These are phyloP conservation scores for Herpetomonas samuelpessoai DNA, from an alignment of 208 protist species.

Conservation along the genomic window DNA sequence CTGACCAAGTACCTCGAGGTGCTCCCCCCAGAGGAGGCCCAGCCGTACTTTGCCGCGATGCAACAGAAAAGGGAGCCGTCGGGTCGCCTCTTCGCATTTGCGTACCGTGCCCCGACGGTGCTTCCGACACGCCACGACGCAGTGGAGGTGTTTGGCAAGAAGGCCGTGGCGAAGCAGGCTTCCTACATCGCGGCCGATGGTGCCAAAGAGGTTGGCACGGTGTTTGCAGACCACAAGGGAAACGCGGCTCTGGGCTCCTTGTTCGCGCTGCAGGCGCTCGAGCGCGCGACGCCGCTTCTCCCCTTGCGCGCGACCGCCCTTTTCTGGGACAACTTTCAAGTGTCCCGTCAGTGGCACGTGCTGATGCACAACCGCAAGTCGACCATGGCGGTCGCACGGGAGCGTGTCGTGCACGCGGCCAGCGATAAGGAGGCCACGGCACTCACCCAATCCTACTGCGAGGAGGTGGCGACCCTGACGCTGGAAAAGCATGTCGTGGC, in stretches of 20 bases:
- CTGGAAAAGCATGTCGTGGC: not conserved
- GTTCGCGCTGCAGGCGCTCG: slow-evolving; percentile 29
- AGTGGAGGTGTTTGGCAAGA: slow-evolving; percentile 14
- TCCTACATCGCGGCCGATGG: slow-evolving; percentile 13
- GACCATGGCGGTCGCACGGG: not conserved
- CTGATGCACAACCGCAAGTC: slow-evolving; percentile 6
- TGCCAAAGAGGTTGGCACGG: slow-evolving; percentile 1
- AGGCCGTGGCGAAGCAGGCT: not conserved
- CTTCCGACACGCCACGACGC: slow-evolving; percentile 20
- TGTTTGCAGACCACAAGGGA: not conserved
- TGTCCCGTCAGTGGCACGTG: slow-evolving; percentile 12
- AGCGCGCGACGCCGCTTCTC: slow-evolving; percentile 15
- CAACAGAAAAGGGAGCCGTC: not conserved
- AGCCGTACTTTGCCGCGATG: not conserved
- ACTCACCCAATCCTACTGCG: not conserved
- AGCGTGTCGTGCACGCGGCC: not conserved
- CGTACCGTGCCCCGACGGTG: slow-evolving; percentile 16
- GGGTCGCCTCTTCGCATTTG: slow-evolving; percentile 9
- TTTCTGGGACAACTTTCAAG: slow-evolving; percentile 23
- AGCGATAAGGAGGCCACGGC: not conserved
- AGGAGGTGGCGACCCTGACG: not conserved
- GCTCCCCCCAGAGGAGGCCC: slow-evolving; percentile 9
- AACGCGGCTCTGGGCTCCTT: slow-evolving; percentile 18
- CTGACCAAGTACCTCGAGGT: slow-evolving; percentile 14
- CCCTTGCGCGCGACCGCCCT: slow-evolving; percentile 9